These are phyloP conservation scores for Aspergillus cristatus DNA, from an alignment of 495 filamentous ascomycete species.

Conservation along the genomic window DNA sequence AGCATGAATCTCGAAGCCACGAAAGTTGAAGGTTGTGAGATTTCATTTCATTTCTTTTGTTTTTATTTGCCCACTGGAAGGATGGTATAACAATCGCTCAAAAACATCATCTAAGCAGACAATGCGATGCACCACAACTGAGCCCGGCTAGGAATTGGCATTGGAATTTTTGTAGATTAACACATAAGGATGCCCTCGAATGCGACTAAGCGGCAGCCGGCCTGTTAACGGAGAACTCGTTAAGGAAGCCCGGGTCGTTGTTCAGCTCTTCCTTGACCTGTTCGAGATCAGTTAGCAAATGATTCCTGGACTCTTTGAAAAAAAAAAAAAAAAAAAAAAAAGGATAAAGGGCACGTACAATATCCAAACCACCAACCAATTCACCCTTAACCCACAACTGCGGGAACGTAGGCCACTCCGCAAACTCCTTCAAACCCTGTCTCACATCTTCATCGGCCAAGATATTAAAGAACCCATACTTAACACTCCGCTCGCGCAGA, in stretches of 20 bases:
- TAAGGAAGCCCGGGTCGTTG: conserved; percentile 69
- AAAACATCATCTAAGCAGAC: no score
- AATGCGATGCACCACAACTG: no score
- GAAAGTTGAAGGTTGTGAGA: no score
- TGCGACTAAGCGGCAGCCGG: conserved; percentile 11
- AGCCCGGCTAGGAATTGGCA: no score
- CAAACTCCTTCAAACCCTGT: conserved; percentile 89
- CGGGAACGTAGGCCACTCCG: conserved; percentile 95
- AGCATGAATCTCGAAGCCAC: no score
- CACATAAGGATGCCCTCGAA: no score
- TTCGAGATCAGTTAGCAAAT: conserved; percentile 11
- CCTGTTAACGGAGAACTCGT: conserved; percentile 47
- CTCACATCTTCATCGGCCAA: conserved; percentile 95
- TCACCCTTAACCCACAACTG: conserved; percentile 80
- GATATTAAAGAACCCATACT: conserved; percentile 99
- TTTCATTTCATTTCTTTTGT: no score
- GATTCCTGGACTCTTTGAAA: no score
- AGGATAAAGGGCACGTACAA: conserved; percentile 52
- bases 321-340: conserved; percentile 1
- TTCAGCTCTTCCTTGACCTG: conserved; percentile 70
- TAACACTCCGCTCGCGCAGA: conserved; percentile 75
- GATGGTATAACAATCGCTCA: no score
- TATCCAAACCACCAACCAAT: conserved; percentile 88
- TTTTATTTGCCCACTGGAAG: no score
- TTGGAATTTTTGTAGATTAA: no score